A percentile compares a stretch with the other conserved stretches of the same genome.
Evolutionary conservation across 257 asterid species (phyloP).

Genomic region (Penstemon davidsonii): DNA sequence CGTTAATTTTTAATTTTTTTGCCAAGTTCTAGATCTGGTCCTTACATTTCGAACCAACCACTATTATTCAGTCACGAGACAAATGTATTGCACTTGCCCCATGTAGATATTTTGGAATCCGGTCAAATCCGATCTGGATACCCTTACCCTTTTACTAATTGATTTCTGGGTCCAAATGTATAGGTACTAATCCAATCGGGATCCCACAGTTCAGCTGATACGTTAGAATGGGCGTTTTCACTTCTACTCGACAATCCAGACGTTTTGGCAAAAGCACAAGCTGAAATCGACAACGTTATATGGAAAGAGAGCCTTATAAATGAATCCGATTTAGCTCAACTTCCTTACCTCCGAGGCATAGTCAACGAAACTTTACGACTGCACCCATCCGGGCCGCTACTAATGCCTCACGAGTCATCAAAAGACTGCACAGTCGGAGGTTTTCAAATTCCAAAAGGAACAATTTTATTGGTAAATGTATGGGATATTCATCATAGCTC

Average conservation of each 20-base stretch:
- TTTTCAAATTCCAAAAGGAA: constrained; percentile 18
- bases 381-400: constrained; percentile 8
- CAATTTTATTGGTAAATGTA: constrained; percentile 17
- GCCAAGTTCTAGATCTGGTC: too few species aligned
- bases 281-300: constrained; percentile 11
- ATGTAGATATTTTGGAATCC: too few species aligned
- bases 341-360: constrained; percentile 18
- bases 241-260: constrained; percentile 24
- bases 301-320: constrained; percentile 10
- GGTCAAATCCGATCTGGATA: too few species aligned
- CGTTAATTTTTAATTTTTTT: too few species aligned
- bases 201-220: constrained; percentile 9
- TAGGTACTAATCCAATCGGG: constrained; percentile 17
- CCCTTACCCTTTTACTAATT: background rate
- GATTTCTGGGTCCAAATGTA: background rate
- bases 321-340: constrained; percentile 1
- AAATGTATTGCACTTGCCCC: too few species aligned
- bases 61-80: too few species aligned
- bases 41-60: too few species aligned
- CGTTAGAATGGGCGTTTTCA: constrained; percentile 26
- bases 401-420: constrained; percentile 19
- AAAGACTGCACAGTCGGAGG: constrained; percentile 20
- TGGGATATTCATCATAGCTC: constrained; percentile 15
- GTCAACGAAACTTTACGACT: constrained; percentile 23
- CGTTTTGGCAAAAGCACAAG: background rate